Conservation (phyloP, 2,329 filamentous ascomycete genomes). For the Cordyceps farinosa region DNA sequence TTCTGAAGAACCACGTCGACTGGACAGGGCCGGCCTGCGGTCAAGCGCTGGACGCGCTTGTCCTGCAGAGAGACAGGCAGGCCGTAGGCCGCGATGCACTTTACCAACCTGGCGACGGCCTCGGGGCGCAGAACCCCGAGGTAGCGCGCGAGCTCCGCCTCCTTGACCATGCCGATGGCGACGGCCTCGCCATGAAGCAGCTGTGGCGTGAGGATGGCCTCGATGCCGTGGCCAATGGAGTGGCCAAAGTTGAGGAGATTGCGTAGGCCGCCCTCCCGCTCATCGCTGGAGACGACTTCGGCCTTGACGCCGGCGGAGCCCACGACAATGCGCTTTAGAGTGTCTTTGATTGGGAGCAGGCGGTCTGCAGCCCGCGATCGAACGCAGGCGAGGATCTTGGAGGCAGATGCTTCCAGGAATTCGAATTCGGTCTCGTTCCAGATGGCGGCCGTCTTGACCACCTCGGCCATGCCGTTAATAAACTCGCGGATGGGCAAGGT, state of each 20-base stretch:
- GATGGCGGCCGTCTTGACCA: conserved; percentile 95
- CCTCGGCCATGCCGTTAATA: conserved; percentile 98
- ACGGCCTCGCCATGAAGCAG: conserved; percentile 94
- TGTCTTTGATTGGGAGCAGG: conserved; percentile 66
- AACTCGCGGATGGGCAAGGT: conserved; percentile 88
- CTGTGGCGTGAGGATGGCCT: conserved; percentile 92
- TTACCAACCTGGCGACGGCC: conserved; percentile 83
- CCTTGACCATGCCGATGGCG: conserved; percentile 97
- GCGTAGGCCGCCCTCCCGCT: conserved; percentile 87
- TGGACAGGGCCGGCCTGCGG: conserved; percentile 81
- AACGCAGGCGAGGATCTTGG: conserved; percentile 59
- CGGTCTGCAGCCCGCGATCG: conserved; percentile 44
- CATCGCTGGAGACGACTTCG: conserved; percentile 88
- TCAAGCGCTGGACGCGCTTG: conserved; percentile 74
- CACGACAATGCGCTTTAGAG: conserved; percentile 75
- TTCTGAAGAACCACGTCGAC: conserved; percentile 83
- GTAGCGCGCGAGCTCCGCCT: conserved; percentile 88
- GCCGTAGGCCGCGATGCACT: conserved; percentile 92
- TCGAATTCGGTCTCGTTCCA: conserved; percentile 88
- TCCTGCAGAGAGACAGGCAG: conserved; percentile 83
- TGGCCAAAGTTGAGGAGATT: conserved; percentile 98
- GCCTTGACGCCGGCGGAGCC: conserved; percentile 93
- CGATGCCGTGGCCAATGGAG: conserved; percentile 94
- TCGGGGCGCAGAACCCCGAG: conserved; percentile 80
- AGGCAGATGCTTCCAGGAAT: conserved; percentile 75